A percentile compares a stretch with the other conserved stretches of the same genome.
Evolutionary conservation across 75 land plant genomes (phyloP).

Genomic region (Pinus tabuliformis): DNA sequence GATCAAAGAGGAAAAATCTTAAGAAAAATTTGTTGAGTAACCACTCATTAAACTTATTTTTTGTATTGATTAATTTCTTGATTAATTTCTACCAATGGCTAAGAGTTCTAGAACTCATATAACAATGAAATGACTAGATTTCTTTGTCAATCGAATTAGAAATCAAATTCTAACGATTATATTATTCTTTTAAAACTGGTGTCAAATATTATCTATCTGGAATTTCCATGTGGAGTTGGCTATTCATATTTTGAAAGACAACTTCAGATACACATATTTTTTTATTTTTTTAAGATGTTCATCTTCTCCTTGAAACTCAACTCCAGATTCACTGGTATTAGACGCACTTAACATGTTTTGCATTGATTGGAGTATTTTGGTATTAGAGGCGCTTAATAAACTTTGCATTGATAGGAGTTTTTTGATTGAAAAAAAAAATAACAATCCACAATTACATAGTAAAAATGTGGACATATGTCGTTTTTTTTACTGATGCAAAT

Average conservation of each 20-base stretch:
- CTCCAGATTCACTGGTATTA: neutral
- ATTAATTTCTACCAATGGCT: neutral
- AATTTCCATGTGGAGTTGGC: conserved; percentile 92
- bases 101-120: too few relatives aligned
- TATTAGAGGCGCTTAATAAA: too few relatives aligned
- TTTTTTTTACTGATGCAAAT: too few relatives aligned
- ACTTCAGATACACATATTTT: conserved; percentile 78
- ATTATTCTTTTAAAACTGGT: conserved; percentile 30
- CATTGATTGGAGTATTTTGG: neutral
- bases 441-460: too few relatives aligned
- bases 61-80: neutral
- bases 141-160: neutral
- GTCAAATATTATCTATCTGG: conserved; percentile 82
- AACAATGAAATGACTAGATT: neutral
- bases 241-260: conserved; percentile 78
- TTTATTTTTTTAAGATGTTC: conserved; percentile 20
- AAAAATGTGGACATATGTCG: too few relatives aligned
- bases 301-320: neutral
- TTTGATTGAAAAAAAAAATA: too few relatives aligned
- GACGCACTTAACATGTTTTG: neutral
- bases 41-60: too few relatives aligned
- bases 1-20: too few relatives aligned
- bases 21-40: neutral
- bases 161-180: neutral
- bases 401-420: too few relatives aligned